Percentiles rank a stretch among this genome's conserved stretches.
phyloP scores from a whole-genome alignment of 768 basidiomycete species.

The Kwoniella sp. region DNA sequence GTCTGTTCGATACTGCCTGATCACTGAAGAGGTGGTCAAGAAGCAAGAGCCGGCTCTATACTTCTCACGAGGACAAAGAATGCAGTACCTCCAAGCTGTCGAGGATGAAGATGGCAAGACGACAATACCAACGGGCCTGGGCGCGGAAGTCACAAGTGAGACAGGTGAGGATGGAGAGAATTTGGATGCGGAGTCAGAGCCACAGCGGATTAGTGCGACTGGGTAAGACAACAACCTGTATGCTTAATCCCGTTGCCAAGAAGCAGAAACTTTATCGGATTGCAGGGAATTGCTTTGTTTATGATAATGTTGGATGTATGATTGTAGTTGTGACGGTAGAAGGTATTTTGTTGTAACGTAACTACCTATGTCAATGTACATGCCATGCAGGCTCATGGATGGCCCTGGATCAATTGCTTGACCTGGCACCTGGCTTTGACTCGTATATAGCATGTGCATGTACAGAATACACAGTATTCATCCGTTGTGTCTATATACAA shows the following conservation, averaged over 20 bases:
- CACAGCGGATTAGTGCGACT: slow-evolving; percentile 24
- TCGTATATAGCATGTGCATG: background rate
- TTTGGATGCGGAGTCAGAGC: slow-evolving; percentile 11
- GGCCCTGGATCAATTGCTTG: too few species aligned
- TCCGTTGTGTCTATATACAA: background rate
- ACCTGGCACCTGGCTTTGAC: background rate
- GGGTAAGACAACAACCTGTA: slow-evolving; percentile 12
- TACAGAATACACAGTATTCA: background rate
- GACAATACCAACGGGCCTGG: slow-evolving; percentile 13
- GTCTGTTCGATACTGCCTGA: slow-evolving; percentile 79
- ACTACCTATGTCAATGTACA: too few species aligned
- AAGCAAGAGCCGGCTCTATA: slow-evolving; percentile 69
- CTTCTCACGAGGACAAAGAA: slow-evolving; percentile 62
- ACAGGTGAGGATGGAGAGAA: background rate
- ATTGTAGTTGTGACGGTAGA: too few species aligned
- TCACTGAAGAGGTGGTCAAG: slow-evolving; percentile 71
- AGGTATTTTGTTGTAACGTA: too few species aligned
- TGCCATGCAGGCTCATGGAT: too few species aligned
- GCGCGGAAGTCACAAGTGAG: background rate
- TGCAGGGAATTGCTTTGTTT: too few species aligned
- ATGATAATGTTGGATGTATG: too few species aligned
- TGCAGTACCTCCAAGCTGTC: slow-evolving; percentile 40
- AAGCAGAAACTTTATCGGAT: too few species aligned
- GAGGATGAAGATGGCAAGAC: slow-evolving; percentile 42
- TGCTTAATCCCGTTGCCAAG: background rate